These are phyloP conservation scores for Novymonas esmeraldas DNA, from an alignment of 208 protist species.

Conservation along the genomic window DNA sequence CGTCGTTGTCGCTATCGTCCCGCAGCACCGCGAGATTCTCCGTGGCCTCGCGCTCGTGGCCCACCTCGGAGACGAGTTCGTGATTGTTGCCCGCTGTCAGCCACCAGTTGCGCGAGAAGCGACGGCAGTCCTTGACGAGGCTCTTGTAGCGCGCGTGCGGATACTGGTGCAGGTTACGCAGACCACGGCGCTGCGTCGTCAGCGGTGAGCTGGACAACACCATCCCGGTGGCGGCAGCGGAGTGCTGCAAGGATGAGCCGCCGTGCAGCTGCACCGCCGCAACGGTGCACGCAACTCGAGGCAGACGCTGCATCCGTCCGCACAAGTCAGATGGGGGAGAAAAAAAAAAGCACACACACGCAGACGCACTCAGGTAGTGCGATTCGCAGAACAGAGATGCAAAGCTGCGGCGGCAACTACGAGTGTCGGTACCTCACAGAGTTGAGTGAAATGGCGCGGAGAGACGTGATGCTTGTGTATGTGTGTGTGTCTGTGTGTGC, in stretches of 20 bases:
- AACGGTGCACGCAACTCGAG: background rate
- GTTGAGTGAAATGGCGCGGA: too few relatives aligned
- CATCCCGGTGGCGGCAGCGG: background rate
- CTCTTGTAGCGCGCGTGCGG: slow-evolving; percentile 88
- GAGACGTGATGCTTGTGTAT: too few relatives aligned
- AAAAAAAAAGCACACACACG: background rate
- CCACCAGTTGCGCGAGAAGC: slow-evolving; percentile 86
- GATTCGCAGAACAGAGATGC: too few relatives aligned
- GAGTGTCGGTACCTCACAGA: too few relatives aligned
- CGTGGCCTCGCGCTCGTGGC: slow-evolving; percentile 86
- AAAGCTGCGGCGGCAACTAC: too few relatives aligned
- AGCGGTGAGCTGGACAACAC: slow-evolving; percentile 18
- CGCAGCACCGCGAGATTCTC: slow-evolving; percentile 83
- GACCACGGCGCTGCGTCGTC: slow-evolving; percentile 45
- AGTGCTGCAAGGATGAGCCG: background rate
- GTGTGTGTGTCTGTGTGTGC: too few relatives aligned
- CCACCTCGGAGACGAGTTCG: slow-evolving; percentile 79
- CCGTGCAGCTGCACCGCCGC: background rate
- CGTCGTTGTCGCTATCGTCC: slow-evolving; percentile 77
- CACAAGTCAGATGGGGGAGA: background rate
- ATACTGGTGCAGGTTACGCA: slow-evolving; percentile 91
- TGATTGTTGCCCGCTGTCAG: slow-evolving; percentile 86
- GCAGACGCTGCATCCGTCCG: slow-evolving; percentile 10
- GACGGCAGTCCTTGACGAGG: slow-evolving; percentile 75
- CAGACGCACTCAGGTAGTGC: too few relatives aligned